Evolutionary conservation across 2,329 filamentous ascomycete species (phyloP).

Genomic region (Plenodomus tracheiphilus): DNA sequence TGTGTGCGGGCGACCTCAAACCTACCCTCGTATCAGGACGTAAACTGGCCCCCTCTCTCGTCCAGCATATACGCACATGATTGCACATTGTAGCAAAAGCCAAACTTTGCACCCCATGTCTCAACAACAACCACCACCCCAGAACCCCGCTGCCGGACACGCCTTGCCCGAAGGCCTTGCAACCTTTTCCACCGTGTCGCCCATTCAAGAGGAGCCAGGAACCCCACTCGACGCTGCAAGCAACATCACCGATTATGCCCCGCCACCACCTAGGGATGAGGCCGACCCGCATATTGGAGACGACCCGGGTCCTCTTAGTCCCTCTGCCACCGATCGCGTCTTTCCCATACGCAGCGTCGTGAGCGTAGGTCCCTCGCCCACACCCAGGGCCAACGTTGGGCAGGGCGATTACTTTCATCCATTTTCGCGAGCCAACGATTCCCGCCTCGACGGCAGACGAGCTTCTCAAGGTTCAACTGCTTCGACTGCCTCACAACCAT

Average conservation of each 20-base stretch:
- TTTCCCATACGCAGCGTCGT: conserved; percentile 83
- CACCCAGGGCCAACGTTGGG: conserved; percentile 27
- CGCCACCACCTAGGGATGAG: conserved; percentile 11
- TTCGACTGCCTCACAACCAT: conserved; percentile 33
- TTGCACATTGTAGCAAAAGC: conserved; percentile 1
- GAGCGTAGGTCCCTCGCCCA: conserved; percentile 64
- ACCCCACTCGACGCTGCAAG: conserved; percentile 7
- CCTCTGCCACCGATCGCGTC: conserved; percentile 62
- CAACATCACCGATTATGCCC: conserved; percentile 4
- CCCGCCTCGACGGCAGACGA: conserved; percentile 29
- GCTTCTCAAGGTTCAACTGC: conserved; percentile 33
- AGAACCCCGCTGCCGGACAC: conserved; percentile 14
- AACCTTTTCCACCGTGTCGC: conserved; percentile 15
- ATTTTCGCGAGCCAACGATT: conserved; percentile 28
- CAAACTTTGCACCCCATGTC: conserved; percentile 25
- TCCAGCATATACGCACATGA: conserved; percentile 1
- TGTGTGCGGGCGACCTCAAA: conserved; percentile 10
- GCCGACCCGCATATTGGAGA: conserved; percentile 22
- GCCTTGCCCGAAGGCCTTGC: conserved; percentile 5
- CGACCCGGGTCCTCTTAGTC: conserved; percentile 40
- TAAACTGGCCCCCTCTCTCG: neutral
- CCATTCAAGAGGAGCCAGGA: conserved; percentile 16
- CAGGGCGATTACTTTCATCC: conserved; percentile 45
- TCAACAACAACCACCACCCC: conserved; percentile 29
- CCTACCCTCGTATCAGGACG: conserved; percentile 4